A percentile compares a stretch with the other conserved stretches of the same genome.
Evolutionary conservation across 2,329 filamentous ascomycete genomes (phyloP).

Genomic region (Penicillium brevicompactum): DNA sequence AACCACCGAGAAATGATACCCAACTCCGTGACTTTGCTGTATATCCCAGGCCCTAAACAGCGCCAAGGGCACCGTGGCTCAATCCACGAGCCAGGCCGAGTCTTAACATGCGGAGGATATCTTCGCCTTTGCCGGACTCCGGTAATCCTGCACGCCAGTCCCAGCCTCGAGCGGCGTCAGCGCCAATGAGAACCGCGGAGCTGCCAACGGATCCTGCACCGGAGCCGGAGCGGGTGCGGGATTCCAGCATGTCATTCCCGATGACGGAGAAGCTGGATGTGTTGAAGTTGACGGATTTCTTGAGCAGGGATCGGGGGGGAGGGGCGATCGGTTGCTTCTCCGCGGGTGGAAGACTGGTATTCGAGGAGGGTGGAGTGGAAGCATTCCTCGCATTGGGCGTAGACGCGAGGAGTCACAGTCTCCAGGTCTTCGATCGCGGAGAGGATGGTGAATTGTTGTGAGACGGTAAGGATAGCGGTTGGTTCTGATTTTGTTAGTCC

Average conservation of each 20-base stretch:
- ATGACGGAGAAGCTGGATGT: constrained; percentile 62
- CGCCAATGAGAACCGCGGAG: constrained; percentile 50
- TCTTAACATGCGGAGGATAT: constrained; percentile 73
- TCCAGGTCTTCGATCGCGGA: constrained; percentile 79
- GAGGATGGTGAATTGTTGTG: constrained; percentile 74
- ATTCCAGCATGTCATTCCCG: constrained; percentile 70
- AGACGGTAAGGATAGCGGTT: constrained; percentile 63
- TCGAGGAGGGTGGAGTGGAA: constrained; percentile 74
- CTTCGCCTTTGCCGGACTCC: constrained; percentile 62
- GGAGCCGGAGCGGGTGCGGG: constrained; percentile 38
- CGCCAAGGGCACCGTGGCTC: constrained; percentile 39
- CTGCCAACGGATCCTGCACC: constrained; percentile 54
- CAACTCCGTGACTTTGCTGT: neutral
- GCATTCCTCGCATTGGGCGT: constrained; percentile 74
- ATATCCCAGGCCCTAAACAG: constrained; percentile 13
- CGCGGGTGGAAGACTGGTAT: constrained; percentile 58
- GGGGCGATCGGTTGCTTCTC: constrained; percentile 34
- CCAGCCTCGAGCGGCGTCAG: constrained; percentile 62
- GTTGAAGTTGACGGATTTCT: constrained; percentile 54
- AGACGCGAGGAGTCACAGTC: constrained; percentile 73
- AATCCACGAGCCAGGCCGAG: constrained; percentile 74
- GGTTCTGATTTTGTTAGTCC: constrained; percentile 46
- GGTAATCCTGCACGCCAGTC: constrained; percentile 67
- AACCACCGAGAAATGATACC: neutral
- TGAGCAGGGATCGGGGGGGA: constrained; percentile 69